A percentile compares a stretch with the other conserved stretches of the same genome.
These are phyloP conservation scores for Globisporangium recalcitrans DNA, from an alignment of 352 stramenopile species.

Conservation along the genomic window DNA sequence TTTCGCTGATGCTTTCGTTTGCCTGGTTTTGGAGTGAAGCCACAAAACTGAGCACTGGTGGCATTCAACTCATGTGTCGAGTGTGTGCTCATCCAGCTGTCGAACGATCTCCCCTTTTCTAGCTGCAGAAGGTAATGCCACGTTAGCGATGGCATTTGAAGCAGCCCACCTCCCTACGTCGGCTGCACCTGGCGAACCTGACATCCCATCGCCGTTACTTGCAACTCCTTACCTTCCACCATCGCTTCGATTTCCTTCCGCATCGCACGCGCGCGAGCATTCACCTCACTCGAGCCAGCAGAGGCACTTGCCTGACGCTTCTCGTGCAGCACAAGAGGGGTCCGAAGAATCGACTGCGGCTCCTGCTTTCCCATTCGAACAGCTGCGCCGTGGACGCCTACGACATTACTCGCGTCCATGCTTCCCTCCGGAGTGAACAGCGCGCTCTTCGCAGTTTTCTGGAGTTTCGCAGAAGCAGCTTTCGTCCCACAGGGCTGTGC, in stretches of 20 bases:
- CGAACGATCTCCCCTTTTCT: slow-evolving; percentile 18
- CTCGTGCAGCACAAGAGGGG: background rate
- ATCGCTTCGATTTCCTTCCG: slow-evolving; percentile 18
- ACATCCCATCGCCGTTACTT: background rate
- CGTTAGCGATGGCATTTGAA: background rate
- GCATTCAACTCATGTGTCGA: no score
- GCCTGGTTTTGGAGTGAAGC: slow-evolving; percentile 10
- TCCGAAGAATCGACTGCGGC: background rate
- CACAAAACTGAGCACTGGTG: slow-evolving; percentile 1
- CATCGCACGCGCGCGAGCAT: slow-evolving; percentile 10
- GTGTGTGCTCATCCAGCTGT: slow-evolving; percentile 24
- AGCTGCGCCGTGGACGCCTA: background rate
- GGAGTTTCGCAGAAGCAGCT: background rate
- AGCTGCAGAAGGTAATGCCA: slow-evolving; percentile 15
- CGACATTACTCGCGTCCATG: background rate
- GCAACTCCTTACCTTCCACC: slow-evolving; percentile 14
- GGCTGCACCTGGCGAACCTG: background rate
- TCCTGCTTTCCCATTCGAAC: background rate
- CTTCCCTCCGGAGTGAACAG: background rate
- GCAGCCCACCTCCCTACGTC: background rate
- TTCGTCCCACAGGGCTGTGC: background rate
- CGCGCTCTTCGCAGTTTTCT: background rate
- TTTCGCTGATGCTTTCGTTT: slow-evolving; percentile 27
- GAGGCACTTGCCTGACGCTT: background rate
- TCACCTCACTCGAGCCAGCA: slow-evolving; percentile 12